A percentile compares a stretch with the other conserved stretches of the same genome.
Evolutionary conservation across 1,284 basidiomycete genomes (phyloP).

Genomic region (Ceratobasidium papillatum): DNA sequence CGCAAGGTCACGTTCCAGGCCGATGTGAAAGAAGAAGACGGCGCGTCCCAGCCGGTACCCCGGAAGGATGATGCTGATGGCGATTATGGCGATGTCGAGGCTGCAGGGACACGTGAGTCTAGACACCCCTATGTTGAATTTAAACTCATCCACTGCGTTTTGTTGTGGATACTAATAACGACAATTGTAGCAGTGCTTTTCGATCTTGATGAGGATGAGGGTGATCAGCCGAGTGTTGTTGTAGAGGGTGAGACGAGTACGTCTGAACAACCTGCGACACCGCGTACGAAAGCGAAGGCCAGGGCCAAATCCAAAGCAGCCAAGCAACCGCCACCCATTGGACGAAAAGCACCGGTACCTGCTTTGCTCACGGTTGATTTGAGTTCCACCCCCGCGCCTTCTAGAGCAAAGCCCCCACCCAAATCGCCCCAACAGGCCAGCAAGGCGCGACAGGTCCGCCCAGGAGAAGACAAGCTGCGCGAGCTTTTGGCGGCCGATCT

Average conservation of each 20-base stretch:
- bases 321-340: slow-evolving; percentile 26
- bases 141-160: background rate
- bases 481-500: slow-evolving; percentile 40
- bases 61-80: slow-evolving; percentile 28
- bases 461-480: slow-evolving; percentile 36
- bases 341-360: slow-evolving; percentile 5
- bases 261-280: slow-evolving; percentile 21
- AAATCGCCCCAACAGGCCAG: slow-evolving; percentile 3
- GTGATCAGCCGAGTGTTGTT: slow-evolving; percentile 11
- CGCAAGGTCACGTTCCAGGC: slow-evolving; percentile 40
- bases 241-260: slow-evolving; percentile 1
- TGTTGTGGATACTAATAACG: background rate
- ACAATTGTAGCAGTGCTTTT: slow-evolving; percentile 15
- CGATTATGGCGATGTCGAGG: slow-evolving; percentile 18
- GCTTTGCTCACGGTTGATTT: slow-evolving; percentile 31
- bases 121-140: slow-evolving; percentile 2
- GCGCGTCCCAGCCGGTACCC: slow-evolving; percentile 32
- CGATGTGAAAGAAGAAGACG: slow-evolving; percentile 38
- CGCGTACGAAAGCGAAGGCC: slow-evolving; percentile 10
- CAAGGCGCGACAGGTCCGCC: slow-evolving; percentile 23
- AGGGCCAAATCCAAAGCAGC: slow-evolving; percentile 36
- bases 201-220: slow-evolving; percentile 30
- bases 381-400: slow-evolving; percentile 7
- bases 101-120: slow-evolving; percentile 32
- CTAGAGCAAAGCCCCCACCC: slow-evolving; percentile 4